A percentile compares a stretch with the other conserved stretches of the same genome.
Conservation (phyloP, 1,284 basidiomycete genomes). For the Trametes polyzona region DNA sequence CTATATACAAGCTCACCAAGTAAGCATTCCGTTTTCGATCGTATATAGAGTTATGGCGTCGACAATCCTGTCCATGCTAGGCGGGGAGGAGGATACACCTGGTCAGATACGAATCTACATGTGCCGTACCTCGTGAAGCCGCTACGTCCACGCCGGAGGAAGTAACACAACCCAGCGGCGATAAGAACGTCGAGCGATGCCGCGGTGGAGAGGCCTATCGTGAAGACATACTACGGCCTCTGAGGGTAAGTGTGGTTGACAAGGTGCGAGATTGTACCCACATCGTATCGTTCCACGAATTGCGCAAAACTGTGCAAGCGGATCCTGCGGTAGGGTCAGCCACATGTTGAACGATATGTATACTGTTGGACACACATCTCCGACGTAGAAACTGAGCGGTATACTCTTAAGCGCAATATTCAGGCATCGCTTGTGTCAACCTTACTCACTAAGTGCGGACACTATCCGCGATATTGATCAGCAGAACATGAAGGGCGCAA, state of each 20-base stretch:
- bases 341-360: too few relatives aligned
- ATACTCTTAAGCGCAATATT: not conserved
- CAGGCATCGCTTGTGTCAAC: not conserved
- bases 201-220: conserved; percentile 53
- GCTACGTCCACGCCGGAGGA: conserved; percentile 46
- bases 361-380: conserved; percentile 43
- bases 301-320: conserved; percentile 31
- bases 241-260: too few relatives aligned
- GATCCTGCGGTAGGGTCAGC: conserved; percentile 17
- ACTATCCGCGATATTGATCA: conserved; percentile 8
- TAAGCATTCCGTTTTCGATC: conserved; percentile 55
- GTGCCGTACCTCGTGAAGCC: conserved; percentile 48
- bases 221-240: conserved; percentile 67
- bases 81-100: too few relatives aligned
- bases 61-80: conserved; percentile 50
- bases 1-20: conserved; percentile 42
- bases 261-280: conserved; percentile 1
- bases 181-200: conserved; percentile 55
- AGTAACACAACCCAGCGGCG: conserved; percentile 50
- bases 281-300: conserved; percentile 31
- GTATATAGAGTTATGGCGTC: conserved; percentile 54
- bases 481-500: not conserved
- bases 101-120: too few relatives aligned
- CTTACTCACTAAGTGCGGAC: conserved; percentile 15
- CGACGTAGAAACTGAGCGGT: conserved; percentile 36